Evolutionary conservation across 441 rosid genomes (phyloP), one percentile per base, ranked within the genome.

Genomic region (Manihot esculenta): DNA sequence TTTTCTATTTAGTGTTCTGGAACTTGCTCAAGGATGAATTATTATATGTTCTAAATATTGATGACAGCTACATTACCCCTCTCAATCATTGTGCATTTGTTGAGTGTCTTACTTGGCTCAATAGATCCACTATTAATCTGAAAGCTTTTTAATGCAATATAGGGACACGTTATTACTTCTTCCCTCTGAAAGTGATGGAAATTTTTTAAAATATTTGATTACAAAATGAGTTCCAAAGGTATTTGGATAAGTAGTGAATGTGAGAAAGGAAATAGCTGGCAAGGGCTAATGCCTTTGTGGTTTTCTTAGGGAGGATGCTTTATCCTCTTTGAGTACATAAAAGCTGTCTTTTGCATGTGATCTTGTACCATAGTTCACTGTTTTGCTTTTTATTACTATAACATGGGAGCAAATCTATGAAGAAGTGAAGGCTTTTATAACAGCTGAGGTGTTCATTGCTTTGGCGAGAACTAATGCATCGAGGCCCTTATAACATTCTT

Each of bases 1-100:
- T 64, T 64, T 59, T 35, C 58, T 72, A 14, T 64, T 56, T 13
- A 38, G 41, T 23, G 41, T 33, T 33, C 41, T 62, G 49, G 61
- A 56, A 15, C 47, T 57, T 72, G 47, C n/a, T 17, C 15, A 14
- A 2, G 2, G 21, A 56, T 26, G 47, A 21, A 54, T 44, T 14
- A 18, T 7, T 26, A 47, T 64, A 4, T 18, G 42, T 51, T 45
- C 18, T 42, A 56, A 24, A 41, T 41, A 50, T 41, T 56, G 50
- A 56, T 55, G 17, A 42, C 14, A 38, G 62, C 38, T 14, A 55
- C 9, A 15, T 23, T 68, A 35, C 8, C 10, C 23, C 24, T 24
- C 48, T 55, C 35, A 41, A 55, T 68, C 17, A 8, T 23, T n/a
- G 10, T 27, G 6, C 1, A 27, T 68, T 24, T 20, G 4, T 6